Percentiles rank a stretch among this genome's conserved stretches.
phyloP scores from a whole-genome alignment of 1,284 basidiomycete genomes.

The Peniophora sp. region DNA sequence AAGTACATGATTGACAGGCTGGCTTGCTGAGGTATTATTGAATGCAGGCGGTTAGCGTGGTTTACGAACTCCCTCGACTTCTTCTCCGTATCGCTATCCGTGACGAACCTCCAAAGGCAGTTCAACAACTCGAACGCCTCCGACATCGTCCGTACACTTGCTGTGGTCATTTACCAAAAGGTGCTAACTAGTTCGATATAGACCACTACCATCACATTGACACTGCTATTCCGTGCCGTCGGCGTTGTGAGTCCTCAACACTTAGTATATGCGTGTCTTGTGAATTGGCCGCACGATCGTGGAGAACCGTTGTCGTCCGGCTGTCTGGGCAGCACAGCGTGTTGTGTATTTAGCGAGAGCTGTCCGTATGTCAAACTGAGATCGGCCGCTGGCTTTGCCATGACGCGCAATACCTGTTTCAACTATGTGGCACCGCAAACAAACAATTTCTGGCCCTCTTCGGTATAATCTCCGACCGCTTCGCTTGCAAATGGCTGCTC shows the following conservation, averaged over 20 bases:
- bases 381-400: too few relatives aligned
- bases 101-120: constrained; percentile 45
- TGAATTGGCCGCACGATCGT: too few relatives aligned
- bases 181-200: constrained; percentile 18
- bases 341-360: too few relatives aligned
- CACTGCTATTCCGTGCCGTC: constrained; percentile 81
- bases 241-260: constrained; percentile 67
- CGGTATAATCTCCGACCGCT: constrained; percentile 75
- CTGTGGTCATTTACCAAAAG: constrained; percentile 2
- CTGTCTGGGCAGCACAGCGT: too few relatives aligned
- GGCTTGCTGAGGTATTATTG: neutral
- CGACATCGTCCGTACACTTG: constrained; percentile 40
- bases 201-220: constrained; percentile 87
- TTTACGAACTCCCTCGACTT: constrained; percentile 78
- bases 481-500: constrained; percentile 90
- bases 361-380: too few relatives aligned
- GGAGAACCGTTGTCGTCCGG: too few relatives aligned
- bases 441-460: constrained; percentile 50
- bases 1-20: too few relatives aligned
- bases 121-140: constrained; percentile 36
- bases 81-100: constrained; percentile 75
- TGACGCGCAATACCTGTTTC: too few relatives aligned
- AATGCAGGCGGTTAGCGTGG: constrained; percentile 66
- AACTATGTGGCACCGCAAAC: neutral
- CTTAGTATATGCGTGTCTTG: neutral